Percentiles rank a stretch among this genome's conserved stretches.
Conservation (phyloP, 768 basidiomycete genomes). For the Inosperma sp. region DNA sequence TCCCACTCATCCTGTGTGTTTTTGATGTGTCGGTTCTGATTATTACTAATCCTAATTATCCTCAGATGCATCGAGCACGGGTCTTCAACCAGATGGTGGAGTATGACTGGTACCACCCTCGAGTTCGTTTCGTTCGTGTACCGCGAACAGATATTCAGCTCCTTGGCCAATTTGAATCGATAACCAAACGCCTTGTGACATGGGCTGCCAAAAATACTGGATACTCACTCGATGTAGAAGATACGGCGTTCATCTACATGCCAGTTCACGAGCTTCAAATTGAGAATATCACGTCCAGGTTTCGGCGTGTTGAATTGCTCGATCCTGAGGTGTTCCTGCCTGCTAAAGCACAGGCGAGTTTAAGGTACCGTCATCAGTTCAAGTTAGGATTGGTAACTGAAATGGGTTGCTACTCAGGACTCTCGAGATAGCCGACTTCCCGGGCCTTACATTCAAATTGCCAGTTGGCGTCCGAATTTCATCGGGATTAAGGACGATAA, state of each 20-base stretch:
- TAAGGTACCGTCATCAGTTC: constrained; percentile 35
- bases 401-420: constrained; percentile 33
- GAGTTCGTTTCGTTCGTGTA: constrained; percentile 44
- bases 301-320: constrained; percentile 39
- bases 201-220: constrained; percentile 32
- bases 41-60: not conserved
- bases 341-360: constrained; percentile 49
- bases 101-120: constrained; percentile 54
- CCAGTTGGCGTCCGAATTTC: constrained; percentile 55
- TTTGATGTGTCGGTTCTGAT: not conserved
- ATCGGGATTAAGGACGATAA: constrained; percentile 53
- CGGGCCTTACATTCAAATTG: constrained; percentile 45
- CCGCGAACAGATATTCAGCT: constrained; percentile 35
- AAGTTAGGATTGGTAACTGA: not conserved
- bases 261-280: constrained; percentile 54
- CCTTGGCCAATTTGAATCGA: constrained; percentile 40
- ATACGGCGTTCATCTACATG: constrained; percentile 35
- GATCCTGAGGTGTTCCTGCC: constrained; percentile 38
- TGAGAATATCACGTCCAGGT: constrained; percentile 40
- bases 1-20: constrained; percentile 52
- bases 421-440: constrained; percentile 42
- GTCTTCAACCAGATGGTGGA: constrained; percentile 33
- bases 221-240: constrained; percentile 17
- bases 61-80: constrained; percentile 54
- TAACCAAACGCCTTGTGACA: constrained; percentile 30